Evolutionary conservation across 768 basidiomycete species (phyloP), one percentile per base, ranked within the genome.

Genomic region (Mycena floridula): DNA sequence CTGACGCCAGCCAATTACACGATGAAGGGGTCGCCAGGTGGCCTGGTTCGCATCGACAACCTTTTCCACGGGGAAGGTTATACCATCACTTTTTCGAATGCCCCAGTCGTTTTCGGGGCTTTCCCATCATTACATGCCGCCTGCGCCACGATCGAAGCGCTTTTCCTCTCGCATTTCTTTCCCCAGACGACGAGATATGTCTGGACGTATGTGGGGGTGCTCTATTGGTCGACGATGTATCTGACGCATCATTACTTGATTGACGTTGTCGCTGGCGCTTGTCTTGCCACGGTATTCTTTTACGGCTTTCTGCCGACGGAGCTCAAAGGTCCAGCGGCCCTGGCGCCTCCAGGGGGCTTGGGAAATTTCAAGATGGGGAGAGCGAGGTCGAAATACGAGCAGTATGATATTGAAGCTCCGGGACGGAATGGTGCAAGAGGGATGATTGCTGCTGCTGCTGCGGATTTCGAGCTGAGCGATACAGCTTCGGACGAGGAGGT

Each of bases 221-320:
- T 99, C 4, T 98, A 95, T 62, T 99, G 96, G 96, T 84, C 89
- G 8, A 97, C 95, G 20, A 98, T 98, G 95, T 97, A 95, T 70
- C 85, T 95, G 55, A 90, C 89, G 3, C 92, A 96, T 64, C 95
- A 98, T 68, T 98, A 98, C 72, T 85, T 99, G 58, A 93, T 99
- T 66, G 96, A 99, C 59, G 89, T 97, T 59, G 89, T 92, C 40
- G 89, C 83, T 8, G 96, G 96, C 12, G 89, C 87, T 0, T 95
- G 93, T 59, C 77, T 99, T 50, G 85, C 94, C 38, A 83, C 85
- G 27, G 75, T 77, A 16, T 83, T 79, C 56, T 98, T 97, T 73
- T 97, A 91, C 69, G 56, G 88, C 51, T 84, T 83, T 66, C 81
- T 97, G 56, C 91, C 93, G 0, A 81, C 86, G 50, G 82, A 85